Conservation (phyloP, 1,284 basidiomycete genomes). For the Anthracocystis setariae region DNA sequence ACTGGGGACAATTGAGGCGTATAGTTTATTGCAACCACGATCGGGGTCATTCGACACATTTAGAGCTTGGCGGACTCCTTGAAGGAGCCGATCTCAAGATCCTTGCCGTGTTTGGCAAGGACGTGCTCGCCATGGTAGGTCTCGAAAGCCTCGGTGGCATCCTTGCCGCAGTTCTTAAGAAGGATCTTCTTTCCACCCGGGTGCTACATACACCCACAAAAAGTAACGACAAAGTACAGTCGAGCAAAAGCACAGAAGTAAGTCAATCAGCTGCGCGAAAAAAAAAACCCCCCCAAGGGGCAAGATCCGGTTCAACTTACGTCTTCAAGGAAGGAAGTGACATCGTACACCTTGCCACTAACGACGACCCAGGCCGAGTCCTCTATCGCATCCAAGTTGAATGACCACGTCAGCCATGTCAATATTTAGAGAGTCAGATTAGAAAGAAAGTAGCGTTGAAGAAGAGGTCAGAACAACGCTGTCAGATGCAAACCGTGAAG, state of each 20-base stretch:
- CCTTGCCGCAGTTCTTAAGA: slow-evolving; percentile 65
- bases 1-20: background rate
- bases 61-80: slow-evolving; percentile 60
- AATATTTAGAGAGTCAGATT: background rate
- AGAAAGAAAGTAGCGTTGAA: background rate
- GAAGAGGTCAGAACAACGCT: background rate
- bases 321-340: slow-evolving; percentile 66
- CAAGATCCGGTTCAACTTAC: slow-evolving; percentile 33
- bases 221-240: background rate
- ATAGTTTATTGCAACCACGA: slow-evolving; percentile 5
- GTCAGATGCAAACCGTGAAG: background rate
- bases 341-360: slow-evolving; percentile 66
- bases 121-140: slow-evolving; percentile 65
- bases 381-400: slow-evolving; percentile 25
- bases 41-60: background rate
- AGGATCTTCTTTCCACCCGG: slow-evolving; percentile 67
- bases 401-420: background rate
- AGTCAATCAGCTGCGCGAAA: background rate
- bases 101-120: slow-evolving; percentile 54
- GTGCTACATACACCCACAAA: slow-evolving; percentile 29
- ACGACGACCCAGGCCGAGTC: slow-evolving; percentile 66
- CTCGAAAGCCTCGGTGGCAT: slow-evolving; percentile 65
- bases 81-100: slow-evolving; percentile 62
- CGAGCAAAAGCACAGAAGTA: background rate
- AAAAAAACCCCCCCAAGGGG: no score